Conservation (phyloP, 2,329 filamentous ascomycete species). For the Pestalotiopsis sp. region DNA sequence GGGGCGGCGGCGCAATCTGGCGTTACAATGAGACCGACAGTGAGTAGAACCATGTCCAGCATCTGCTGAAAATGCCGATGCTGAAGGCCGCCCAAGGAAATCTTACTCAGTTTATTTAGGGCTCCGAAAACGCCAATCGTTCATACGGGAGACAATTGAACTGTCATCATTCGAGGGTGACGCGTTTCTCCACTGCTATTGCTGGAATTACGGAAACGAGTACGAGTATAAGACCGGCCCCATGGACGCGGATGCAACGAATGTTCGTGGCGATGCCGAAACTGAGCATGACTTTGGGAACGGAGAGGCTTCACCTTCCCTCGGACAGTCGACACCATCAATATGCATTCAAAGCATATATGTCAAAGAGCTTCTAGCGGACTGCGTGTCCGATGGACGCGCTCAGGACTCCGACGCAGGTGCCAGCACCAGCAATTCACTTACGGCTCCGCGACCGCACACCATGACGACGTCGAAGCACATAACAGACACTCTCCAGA, state of each 20-base stretch:
- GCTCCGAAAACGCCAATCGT: neutral
- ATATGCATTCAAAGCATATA: neutral
- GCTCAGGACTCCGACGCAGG: no score
- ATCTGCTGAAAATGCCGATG: no score
- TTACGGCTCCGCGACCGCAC: neutral
- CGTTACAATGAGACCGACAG: neutral
- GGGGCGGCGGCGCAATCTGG: neutral
- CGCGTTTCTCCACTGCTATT: neutral
- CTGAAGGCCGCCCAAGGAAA: neutral
- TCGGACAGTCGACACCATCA: neutral
- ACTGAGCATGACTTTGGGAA: no score
- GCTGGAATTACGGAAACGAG: neutral
- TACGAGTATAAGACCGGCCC: no score
- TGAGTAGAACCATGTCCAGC: neutral
- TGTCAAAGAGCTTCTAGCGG: no score
- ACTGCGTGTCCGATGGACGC: no score
- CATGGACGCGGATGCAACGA: no score
- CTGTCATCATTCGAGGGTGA: neutral
- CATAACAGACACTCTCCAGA: neutral
- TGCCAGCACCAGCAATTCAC: neutral
- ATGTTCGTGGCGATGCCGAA: no score
- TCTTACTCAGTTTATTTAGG: neutral
- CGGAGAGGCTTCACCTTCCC: no score
- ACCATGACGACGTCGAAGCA: neutral
- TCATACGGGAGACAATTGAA: neutral